Evolutionary conservation across 371 early-diverging fungal genomes (phyloP), one percentile per base, ranked within the genome.

Genomic region (Lichtheimia corymbifera): DNA sequence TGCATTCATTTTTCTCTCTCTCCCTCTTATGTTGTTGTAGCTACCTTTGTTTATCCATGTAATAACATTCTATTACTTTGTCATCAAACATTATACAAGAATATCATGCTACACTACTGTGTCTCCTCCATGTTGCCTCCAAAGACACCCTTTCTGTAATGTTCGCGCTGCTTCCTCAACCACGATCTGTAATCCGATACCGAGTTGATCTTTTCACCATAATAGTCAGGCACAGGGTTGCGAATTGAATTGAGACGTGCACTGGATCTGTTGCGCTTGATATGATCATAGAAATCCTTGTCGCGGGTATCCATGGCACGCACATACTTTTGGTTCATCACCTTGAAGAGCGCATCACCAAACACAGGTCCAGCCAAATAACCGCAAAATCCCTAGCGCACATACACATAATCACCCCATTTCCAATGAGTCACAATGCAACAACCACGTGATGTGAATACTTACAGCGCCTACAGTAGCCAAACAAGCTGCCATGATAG

Each of bases 181-280:
- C 97, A 97, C 44, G 76, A 69, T 43, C 95, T 87, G 72, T 97
- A 97, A 40, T 85, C 93, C n/a, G 72, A 61, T 30, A 95, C 86
- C 22, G 91, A 91, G 57, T 86, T 82, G 71, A 97, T 91, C 73
- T 92, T 92, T 69, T 96, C 97, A 43, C 95, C 97, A 67, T 96
- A 95, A 64, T 89, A 96, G 67, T 96, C 96, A 15, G 97, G 95
- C 51, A 94, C 80, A 40, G 91, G 93, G 68, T 90, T 91, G 58
- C 92, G 86, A 47, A 86, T 79, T 5, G 89, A 90, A 55, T 90
- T 87, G 45, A 87, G 75, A 42, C 84, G 74, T 45, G 93, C 93
- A 58, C 91, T 88, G 9, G 93, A 91, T 50, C 95, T 81, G 71
- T 92, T 85, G 50, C 80, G 81, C 64, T 83, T 83, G 64, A 96